Evolutionary conservation across 2,329 filamentous ascomycete species (phyloP).

Genomic region (Corynespora cassiicola): DNA sequence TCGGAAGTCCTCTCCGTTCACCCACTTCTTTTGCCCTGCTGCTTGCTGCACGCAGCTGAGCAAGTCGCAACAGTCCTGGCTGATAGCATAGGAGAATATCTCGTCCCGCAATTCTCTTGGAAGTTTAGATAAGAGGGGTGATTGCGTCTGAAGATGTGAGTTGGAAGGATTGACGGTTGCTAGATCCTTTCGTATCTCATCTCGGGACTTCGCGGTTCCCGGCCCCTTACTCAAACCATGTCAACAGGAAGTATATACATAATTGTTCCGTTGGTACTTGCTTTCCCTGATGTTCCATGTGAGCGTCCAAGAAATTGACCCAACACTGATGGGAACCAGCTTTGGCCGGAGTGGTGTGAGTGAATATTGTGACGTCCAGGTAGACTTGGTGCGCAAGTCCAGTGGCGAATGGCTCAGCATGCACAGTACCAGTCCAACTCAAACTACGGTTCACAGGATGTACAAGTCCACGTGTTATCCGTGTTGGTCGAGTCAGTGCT

Average conservation of each 20-base stretch:
- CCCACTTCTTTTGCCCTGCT: too few relatives aligned
- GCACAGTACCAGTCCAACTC: too few relatives aligned
- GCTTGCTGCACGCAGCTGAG: too few relatives aligned
- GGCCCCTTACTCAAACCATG: not conserved
- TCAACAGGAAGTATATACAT: not conserved
- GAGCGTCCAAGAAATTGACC: not conserved
- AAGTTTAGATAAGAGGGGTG: slow-evolving; percentile 25
- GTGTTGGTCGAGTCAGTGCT: too few relatives aligned
- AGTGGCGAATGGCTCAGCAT: too few relatives aligned
- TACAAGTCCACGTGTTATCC: too few relatives aligned
- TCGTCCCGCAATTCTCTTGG: slow-evolving; percentile 31
- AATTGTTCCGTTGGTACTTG: slow-evolving; percentile 6
- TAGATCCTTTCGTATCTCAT: slow-evolving; percentile 20
- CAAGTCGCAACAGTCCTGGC: too few relatives aligned
- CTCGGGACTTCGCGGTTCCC: slow-evolving; percentile 7
- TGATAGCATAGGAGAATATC: slow-evolving; percentile 20
- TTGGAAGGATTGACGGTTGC: slow-evolving; percentile 22
- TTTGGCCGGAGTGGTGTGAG: not conserved
- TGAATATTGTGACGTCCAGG: not conserved
- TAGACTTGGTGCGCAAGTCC: too few relatives aligned
- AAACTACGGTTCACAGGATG: too few relatives aligned
- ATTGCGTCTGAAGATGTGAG: slow-evolving; percentile 25
- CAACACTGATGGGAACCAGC: not conserved
- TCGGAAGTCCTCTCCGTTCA: slow-evolving; percentile 6
- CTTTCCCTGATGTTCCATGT: not conserved